A percentile compares a stretch with the other conserved stretches of the same genome.
Evolutionary conservation across 805 yeast genomes (phyloP).

Genomic region (Maudiozyma bulderi): DNA sequence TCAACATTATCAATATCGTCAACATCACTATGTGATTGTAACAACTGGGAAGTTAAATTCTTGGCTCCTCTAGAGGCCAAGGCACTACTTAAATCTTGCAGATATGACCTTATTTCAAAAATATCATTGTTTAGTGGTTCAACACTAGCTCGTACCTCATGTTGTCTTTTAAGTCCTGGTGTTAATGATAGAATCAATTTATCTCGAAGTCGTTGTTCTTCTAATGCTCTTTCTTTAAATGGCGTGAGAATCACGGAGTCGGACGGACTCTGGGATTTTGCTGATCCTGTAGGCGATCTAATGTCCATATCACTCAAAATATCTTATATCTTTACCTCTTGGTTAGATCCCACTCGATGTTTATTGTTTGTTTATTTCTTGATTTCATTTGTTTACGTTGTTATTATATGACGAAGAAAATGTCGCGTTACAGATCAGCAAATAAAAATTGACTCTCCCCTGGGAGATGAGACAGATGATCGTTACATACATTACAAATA

Average conservation of each 20-base stretch:
- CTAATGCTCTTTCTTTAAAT: conserved; percentile 18
- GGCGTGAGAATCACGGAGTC: conserved; percentile 14
- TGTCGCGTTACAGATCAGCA: too few relatives aligned
- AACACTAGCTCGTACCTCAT: conserved; percentile 6
- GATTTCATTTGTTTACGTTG: not conserved
- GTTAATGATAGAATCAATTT: conserved; percentile 14
- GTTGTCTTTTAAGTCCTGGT: conserved; percentile 13
- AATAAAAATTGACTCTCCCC: too few relatives aligned
- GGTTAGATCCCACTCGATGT: not conserved
- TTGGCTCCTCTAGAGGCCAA: conserved; percentile 13
- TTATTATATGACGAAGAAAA: too few relatives aligned
- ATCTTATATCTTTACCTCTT: not conserved
- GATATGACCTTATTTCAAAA: conserved; percentile 11
- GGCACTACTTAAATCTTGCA: conserved; percentile 19
- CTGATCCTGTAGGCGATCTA: conserved; percentile 4
- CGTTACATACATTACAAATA: too few relatives aligned
- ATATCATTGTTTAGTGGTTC: conserved; percentile 10
- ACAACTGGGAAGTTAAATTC: conserved; percentile 6
- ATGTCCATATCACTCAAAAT: conserved; percentile 8
- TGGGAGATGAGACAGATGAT: too few relatives aligned
- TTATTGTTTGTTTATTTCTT: not conserved
- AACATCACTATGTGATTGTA: not conserved
- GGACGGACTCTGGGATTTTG: conserved; percentile 1
- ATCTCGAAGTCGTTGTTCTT: conserved; percentile 15
- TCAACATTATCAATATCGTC: not conserved